Evolutionary conservation across 805 yeast genomes (phyloP), one percentile per base, ranked within the genome.

Genomic region (Brettanomyces anomalus): DNA sequence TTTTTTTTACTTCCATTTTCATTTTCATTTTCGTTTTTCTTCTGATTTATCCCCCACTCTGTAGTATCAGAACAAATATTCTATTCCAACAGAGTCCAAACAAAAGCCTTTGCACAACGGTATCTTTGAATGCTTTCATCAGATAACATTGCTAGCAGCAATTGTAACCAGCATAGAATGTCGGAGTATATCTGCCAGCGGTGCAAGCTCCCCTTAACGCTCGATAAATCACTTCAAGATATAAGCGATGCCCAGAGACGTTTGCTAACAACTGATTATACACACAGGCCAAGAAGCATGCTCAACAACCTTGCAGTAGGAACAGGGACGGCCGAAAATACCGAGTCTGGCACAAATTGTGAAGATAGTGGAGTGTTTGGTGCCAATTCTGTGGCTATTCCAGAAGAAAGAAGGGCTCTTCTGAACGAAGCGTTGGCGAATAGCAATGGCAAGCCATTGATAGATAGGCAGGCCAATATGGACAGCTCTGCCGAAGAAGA

Each of bases 131-230:
- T n/a, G n/a, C n/a, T n/a, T n/a, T n/a, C n/a, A n/a, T n/a, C n/a
- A n/a, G n/a, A n/a, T n/a, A n/a, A n/a, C n/a, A n/a, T n/a, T n/a
- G n/a, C n/a, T n/a, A n/a, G n/a, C n/a, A n/a, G n/a, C n/a, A n/a
- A n/a, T n/a, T n/a, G n/a, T n/a, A n/a, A n/a, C n/a, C n/a, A n/a
- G n/a, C n/a, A n/a, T n/a, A 17, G 18, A 19, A 60, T 57, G 64
- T 45, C 58, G 4, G 39, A 44, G 7, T 59, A 50, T 54, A 61
- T 61, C 33, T 83, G 93, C 60, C 84, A 77, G 54, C 62, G 77
- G 50, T 83, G 90, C 58, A 69, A 74, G 45, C 65, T 74, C 17
- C 82, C 85, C 1, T 54, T 83, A 28, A 55, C 58, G 11, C 60
- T 81, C 4, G 85, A 82, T 55, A 70, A 70, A 11, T 72, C 86